Percentiles rank a stretch among this genome's conserved stretches.
Evolutionary conservation across 495 filamentous ascomycete species (phyloP).

Genomic region (Neurospora hispaniola): DNA sequence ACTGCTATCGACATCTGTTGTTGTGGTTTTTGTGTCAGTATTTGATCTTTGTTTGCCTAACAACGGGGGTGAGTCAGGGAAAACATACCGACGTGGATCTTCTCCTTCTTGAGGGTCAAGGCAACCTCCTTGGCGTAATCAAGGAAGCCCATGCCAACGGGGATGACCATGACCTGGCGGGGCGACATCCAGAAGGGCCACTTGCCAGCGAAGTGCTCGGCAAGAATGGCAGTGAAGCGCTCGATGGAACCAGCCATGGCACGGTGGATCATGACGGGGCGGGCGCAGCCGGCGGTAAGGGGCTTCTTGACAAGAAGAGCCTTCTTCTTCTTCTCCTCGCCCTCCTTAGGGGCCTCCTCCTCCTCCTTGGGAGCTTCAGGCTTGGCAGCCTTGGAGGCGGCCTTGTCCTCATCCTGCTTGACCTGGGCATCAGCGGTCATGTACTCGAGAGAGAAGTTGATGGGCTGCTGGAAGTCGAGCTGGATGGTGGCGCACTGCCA

Average conservation of each 20-base stretch:
- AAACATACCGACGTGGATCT: conserved; percentile 38
- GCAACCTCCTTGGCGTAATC: conserved; percentile 84
- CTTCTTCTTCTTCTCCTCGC: conserved; percentile 21
- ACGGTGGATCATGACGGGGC: conserved; percentile 94
- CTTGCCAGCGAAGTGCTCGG: conserved; percentile 91
- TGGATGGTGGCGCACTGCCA: conserved; percentile 96
- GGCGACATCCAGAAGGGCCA: conserved; percentile 98
- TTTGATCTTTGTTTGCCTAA: background rate
- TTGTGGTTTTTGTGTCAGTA: background rate
- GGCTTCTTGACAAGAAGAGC: conserved; percentile 33
- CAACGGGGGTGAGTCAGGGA: background rate
- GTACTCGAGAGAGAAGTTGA: conserved; percentile 39
- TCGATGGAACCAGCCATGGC: conserved; percentile 91
- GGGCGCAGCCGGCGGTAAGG: conserved; percentile 60
- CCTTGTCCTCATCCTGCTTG: conserved; percentile 24
- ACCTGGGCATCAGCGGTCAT: conserved; percentile 44
- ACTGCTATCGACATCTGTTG: conserved; percentile 67
- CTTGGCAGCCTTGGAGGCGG: conserved; percentile 35
- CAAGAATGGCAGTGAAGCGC: conserved; percentile 87
- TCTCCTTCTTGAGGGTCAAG: conserved; percentile 40
- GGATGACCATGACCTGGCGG: conserved; percentile 82
- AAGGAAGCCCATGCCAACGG: conserved; percentile 74
- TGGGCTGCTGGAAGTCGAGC: conserved; percentile 87
- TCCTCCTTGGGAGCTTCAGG: conserved; percentile 18
- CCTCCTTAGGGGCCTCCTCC: conserved; percentile 8